Evolutionary conservation across 169 alveolate genomes (phyloP).

Genomic region (Plasmodium billcollinsi): DNA sequence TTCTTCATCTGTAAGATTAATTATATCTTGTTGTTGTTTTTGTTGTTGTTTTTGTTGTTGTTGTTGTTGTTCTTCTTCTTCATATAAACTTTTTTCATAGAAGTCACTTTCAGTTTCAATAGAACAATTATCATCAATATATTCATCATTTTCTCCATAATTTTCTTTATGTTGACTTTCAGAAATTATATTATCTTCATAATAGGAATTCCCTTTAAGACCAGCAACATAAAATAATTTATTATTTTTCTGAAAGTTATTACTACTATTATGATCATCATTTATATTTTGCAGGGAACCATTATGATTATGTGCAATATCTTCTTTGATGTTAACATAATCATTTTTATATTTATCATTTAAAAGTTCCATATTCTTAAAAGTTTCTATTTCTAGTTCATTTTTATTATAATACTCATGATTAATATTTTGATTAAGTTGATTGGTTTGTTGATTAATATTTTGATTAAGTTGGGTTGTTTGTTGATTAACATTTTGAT

Average conservation of each 20-base stretch:
- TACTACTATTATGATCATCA: no score
- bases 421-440: no score
- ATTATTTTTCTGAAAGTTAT: background rate
- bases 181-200: conserved; percentile 56
- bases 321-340: background rate
- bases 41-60: no score
- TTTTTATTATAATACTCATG: no score
- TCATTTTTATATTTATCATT: background rate
- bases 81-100: conserved; percentile 26
- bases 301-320: no score
- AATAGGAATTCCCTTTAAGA: conserved; percentile 58
- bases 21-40: conserved; percentile 74
- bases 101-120: conserved; percentile 62
- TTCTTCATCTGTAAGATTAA: conserved; percentile 67
- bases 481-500: no score
- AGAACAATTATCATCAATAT: conserved; percentile 35
- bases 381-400: no score
- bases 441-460: no score
- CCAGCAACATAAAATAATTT: background rate
- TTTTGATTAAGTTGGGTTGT: no score
- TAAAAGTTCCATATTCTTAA: no score
- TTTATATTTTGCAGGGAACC: no score
- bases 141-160: conserved; percentile 25
- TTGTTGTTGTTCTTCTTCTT: no score
- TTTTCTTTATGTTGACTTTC: conserved; percentile 29